These are phyloP conservation scores for Fusarium sp. DNA, from an alignment of 2,329 filamentous ascomycete species.

Conservation along the genomic window DNA sequence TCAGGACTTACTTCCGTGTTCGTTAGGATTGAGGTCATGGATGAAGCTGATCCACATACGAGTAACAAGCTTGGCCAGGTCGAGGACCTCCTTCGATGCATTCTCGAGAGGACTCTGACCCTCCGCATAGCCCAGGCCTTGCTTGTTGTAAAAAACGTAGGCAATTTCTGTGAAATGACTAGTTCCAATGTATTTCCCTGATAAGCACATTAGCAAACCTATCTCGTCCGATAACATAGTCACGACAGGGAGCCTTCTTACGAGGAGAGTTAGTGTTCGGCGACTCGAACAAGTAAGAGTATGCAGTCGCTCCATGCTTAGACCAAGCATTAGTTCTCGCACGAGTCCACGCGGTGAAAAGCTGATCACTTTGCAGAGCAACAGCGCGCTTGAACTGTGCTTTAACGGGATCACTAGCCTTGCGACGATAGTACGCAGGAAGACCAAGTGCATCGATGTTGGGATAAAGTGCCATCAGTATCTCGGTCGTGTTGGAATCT, in stretches of 20 bases:
- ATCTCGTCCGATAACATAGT: too few species aligned
- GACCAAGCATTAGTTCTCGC: constrained; percentile 68
- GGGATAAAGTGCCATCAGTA: constrained; percentile 40
- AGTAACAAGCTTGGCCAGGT: constrained; percentile 60
- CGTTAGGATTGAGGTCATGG: constrained; percentile 57
- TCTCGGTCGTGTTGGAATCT: constrained; percentile 30
- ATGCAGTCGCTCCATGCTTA: constrained; percentile 64
- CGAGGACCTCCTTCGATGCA: constrained; percentile 55
- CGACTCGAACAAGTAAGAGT: constrained; percentile 67
- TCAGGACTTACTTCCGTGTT: constrained; percentile 35
- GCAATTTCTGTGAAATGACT: constrained; percentile 52
- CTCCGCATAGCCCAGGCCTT: constrained; percentile 56
- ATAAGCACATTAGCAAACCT: background rate
- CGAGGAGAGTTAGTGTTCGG: constrained; percentile 27
- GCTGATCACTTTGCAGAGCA: constrained; percentile 67
- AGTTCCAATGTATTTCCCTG: constrained; percentile 44
- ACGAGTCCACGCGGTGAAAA: constrained; percentile 70
- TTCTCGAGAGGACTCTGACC: constrained; percentile 56
- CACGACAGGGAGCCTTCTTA: background rate
- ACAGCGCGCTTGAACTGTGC: constrained; percentile 67
- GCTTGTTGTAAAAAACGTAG: constrained; percentile 67
- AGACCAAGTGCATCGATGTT: constrained; percentile 43
- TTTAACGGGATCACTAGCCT: constrained; percentile 26
- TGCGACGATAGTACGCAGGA: constrained; percentile 33
- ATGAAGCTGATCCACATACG: constrained; percentile 59